Conservation (phyloP, 1,284 basidiomycete genomes). For the Mycena citricolor region DNA sequence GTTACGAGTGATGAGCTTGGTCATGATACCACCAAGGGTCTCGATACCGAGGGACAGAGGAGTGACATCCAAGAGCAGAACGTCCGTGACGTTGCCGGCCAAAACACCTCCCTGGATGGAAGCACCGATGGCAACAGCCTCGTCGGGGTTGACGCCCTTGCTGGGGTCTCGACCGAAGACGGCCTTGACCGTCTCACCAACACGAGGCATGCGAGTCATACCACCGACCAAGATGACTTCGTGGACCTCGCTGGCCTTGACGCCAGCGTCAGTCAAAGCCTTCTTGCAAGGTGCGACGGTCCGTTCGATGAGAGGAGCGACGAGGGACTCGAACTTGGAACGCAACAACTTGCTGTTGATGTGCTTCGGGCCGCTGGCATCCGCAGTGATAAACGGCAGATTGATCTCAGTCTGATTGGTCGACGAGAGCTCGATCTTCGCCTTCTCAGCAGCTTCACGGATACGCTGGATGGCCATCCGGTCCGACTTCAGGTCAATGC, state of each 20-base stretch:
- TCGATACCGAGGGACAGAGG: conserved; percentile 94
- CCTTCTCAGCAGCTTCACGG: conserved; percentile 98
- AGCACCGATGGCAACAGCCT: conserved; percentile 92
- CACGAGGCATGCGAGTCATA: conserved; percentile 97
- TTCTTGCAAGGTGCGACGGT: conserved; percentile 98
- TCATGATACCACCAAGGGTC: conserved; percentile 99
- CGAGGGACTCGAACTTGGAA: conserved; percentile 88
- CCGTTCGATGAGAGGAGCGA: conserved; percentile 80
- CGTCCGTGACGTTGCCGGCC: conserved; percentile 94
- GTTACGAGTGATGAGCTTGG: conserved; percentile 92
- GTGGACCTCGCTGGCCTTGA: conserved; percentile 91
- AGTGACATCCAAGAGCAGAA: conserved; percentile 94
- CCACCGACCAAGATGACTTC: conserved; percentile 98
- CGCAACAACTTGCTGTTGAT: conserved; percentile 91
- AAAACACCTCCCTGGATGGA: conserved; percentile 95
- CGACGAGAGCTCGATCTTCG: conserved; percentile 97
- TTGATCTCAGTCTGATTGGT: conserved; percentile 95
- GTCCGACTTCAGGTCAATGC: conserved; percentile 82
- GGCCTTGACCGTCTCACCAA: conserved; percentile 87
- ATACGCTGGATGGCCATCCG: conserved; percentile 99
- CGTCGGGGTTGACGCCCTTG: conserved; percentile 98
- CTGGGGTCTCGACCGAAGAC: conserved; percentile 94
- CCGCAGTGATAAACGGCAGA: conserved; percentile 96
- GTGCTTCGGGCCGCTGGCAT: conserved; percentile 93
- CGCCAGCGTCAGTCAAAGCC: conserved; percentile 87